Percentiles rank a stretch among this genome's conserved stretches.
phyloP scores from a whole-genome alignment of 148 eudicot genomes.

The Camellia japonica region DNA sequence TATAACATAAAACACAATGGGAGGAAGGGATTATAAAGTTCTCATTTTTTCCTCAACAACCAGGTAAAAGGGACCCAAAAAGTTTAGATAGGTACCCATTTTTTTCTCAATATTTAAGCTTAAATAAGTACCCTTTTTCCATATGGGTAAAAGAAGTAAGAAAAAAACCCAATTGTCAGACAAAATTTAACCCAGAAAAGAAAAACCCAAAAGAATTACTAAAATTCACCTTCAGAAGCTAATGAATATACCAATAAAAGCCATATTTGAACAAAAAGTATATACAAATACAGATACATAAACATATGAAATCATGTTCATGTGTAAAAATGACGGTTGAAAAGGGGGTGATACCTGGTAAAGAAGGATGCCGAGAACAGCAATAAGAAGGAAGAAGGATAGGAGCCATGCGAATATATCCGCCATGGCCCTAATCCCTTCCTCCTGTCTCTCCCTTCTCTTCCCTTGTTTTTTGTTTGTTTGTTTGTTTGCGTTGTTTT shows the following conservation, averaged over 20 bases:
- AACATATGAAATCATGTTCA: neutral
- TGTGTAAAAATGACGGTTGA: neutral
- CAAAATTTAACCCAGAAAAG: neutral
- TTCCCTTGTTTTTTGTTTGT: neutral
- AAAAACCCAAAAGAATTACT: neutral
- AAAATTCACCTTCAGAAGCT: neutral
- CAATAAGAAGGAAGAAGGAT: constrained; percentile 41
- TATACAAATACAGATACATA: neutral
- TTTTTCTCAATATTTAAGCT: neutral
- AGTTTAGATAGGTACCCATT: neutral
- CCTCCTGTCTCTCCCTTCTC: neutral
- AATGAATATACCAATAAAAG: neutral
- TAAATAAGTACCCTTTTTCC: neutral
- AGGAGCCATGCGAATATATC: constrained; percentile 47
- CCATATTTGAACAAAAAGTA: no score
- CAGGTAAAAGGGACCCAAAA: neutral
- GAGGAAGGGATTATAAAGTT: neutral
- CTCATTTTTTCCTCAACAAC: neutral
- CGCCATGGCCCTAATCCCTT: constrained; percentile 23
- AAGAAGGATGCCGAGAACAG: constrained; percentile 26
- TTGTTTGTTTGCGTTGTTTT: no score
- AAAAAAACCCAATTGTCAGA: neutral
- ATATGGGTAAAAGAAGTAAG: neutral
- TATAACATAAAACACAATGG: neutral
- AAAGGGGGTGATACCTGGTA: constrained; percentile 29